phyloP scores from a whole-genome alignment of 2,329 filamentous ascomycete genomes.

The Clarireedia hainanense region DNA sequence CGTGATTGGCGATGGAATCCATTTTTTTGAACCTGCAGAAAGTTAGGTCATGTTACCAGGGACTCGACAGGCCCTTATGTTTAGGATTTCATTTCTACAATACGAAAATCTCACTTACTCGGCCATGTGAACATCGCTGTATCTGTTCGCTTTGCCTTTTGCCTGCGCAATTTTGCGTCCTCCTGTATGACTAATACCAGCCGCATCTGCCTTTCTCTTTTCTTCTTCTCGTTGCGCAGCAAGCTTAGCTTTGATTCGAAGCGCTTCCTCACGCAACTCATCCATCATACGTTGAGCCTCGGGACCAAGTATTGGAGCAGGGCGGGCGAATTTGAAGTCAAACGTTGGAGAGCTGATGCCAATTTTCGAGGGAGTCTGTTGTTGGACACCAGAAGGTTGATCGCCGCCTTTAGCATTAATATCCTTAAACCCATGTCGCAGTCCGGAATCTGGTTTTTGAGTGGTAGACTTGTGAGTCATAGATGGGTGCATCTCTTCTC shows the following conservation, averaged over 20 bases:
- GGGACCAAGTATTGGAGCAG: conserved; percentile 50
- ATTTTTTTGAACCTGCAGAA: conserved; percentile 71
- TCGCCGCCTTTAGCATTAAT: conserved; percentile 39
- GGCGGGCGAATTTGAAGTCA: conserved; percentile 53
- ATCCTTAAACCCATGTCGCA: conserved; percentile 75
- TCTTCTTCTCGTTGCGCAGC: conserved; percentile 52
- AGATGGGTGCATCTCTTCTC: conserved; percentile 86
- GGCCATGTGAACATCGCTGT: conserved; percentile 76
- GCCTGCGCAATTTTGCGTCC: conserved; percentile 70
- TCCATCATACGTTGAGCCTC: conserved; percentile 54
- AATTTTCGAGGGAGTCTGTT: conserved; percentile 58
- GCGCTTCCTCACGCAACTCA: conserved; percentile 64
- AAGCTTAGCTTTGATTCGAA: conserved; percentile 62
- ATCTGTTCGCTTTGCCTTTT: conserved; percentile 70
- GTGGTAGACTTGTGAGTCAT: conserved; percentile 68
- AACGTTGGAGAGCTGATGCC: conserved; percentile 50
- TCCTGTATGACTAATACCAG: conserved; percentile 33
- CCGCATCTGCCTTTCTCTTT: conserved; percentile 36
- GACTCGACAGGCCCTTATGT: not conserved
- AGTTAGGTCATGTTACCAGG: not conserved
- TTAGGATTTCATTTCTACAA: not conserved
- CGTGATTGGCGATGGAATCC: conserved; percentile 87
- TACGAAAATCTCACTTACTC: conserved; percentile 33
- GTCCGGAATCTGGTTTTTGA: conserved; percentile 68
- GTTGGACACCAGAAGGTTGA: conserved; percentile 35